Percentiles rank a stretch among this genome's conserved stretches.
Conservation (phyloP, 2,329 filamentous ascomycete species). For the Penicillium sp. region DNA sequence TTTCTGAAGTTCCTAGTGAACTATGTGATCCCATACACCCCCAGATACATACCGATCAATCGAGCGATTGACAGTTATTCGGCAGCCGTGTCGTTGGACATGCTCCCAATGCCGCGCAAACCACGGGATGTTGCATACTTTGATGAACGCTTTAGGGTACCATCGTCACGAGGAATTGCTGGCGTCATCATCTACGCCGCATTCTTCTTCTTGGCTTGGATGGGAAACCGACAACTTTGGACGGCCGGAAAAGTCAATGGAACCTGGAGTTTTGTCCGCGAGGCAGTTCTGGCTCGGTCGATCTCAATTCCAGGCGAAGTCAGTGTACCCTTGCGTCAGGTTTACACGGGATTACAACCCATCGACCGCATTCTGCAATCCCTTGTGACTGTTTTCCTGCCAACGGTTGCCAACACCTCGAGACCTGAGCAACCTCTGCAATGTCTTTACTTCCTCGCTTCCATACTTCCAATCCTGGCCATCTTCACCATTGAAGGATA, state of each 20-base stretch:
- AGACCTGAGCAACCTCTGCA: conserved; percentile 13
- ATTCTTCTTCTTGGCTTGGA: conserved; percentile 7
- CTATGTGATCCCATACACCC: conserved; percentile 8
- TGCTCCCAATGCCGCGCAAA: conserved; percentile 9
- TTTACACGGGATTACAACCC: conserved; percentile 7
- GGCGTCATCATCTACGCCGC: conserved; percentile 1
- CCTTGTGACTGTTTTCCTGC: conserved; percentile 12
- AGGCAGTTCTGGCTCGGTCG: background rate
- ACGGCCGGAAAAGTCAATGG: conserved; percentile 11
- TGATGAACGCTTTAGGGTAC: conserved; percentile 9
- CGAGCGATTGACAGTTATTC: conserved; percentile 8
- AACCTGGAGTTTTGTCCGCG: conserved; percentile 5
- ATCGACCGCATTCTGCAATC: conserved; percentile 10
- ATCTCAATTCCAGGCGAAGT: background rate
- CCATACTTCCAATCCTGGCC: conserved; percentile 13
- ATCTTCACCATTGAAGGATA: conserved; percentile 19
- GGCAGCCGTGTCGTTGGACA: conserved; percentile 11
- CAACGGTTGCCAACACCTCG: conserved; percentile 3
- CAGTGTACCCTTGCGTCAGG: conserved; percentile 3
- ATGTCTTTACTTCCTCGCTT: conserved; percentile 14
- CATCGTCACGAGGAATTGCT: conserved; percentile 2
- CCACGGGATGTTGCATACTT: conserved; percentile 8
- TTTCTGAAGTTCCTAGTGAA: conserved; percentile 13
- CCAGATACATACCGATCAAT: background rate
- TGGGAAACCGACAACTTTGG: conserved; percentile 8